A percentile compares a stretch with the other conserved stretches of the same genome.
Evolutionary conservation across 208 protist species (phyloP).

Genomic region (Leptomonas pyrrhocoris): DNA sequence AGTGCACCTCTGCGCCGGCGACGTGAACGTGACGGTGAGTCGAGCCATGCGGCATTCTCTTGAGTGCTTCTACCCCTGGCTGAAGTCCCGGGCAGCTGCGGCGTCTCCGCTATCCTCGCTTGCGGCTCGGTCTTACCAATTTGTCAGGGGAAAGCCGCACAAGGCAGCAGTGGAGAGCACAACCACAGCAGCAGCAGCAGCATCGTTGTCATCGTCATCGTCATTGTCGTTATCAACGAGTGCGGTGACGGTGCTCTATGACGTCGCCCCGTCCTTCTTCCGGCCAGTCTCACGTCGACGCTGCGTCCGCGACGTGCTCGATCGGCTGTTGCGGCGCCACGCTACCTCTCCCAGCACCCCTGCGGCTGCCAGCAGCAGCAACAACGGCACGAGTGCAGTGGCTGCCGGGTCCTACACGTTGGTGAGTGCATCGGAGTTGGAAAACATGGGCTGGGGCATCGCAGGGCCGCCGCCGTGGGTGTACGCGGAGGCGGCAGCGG

Average conservation of each 20-base stretch:
- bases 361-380: background rate
- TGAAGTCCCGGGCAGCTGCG: background rate
- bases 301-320: conserved; percentile 65
- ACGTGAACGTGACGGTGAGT: conserved; percentile 86
- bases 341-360: conserved; percentile 4
- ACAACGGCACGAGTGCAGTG: background rate
- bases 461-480: conserved; percentile 70
- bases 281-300: conserved; percentile 37
- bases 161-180: too few species aligned
- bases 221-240: too few species aligned
- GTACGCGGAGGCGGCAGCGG: conserved; percentile 30
- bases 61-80: conserved; percentile 25
- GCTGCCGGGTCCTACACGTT: conserved; percentile 8
- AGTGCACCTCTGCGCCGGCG: conserved; percentile 56
- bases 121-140: too few species aligned
- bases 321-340: conserved; percentile 26
- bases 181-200: background rate
- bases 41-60: conserved; percentile 64
- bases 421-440: conserved; percentile 20
- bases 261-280: conserved; percentile 80
- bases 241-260: conserved; percentile 69
- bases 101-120: too few species aligned
- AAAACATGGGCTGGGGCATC: conserved; percentile 52
- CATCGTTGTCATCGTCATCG: too few species aligned
- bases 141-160: too few species aligned